These are phyloP conservation scores for Adansonia gregorii DNA, from an alignment of 441 rosid genomes.

Conservation along the genomic window DNA sequence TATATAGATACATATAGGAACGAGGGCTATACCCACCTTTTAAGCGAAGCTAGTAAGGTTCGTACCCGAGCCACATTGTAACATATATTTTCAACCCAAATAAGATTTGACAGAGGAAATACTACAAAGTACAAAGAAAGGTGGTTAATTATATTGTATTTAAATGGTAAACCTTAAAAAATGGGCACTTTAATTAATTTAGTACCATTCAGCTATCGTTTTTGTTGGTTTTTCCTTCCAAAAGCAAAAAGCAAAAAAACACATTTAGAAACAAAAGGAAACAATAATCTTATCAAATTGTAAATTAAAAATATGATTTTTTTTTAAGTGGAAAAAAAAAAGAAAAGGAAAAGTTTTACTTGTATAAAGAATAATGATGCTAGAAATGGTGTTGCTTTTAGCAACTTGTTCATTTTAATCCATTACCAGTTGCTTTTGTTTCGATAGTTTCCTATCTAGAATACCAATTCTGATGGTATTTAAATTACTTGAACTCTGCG, in stretches of 20 bases:
- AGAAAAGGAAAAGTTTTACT: too few species aligned
- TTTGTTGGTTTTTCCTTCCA: neutral
- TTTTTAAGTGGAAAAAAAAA: neutral
- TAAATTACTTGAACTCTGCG: too few species aligned
- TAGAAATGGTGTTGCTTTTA: neutral
- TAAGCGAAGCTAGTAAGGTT: too few species aligned
- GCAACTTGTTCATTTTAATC: neutral
- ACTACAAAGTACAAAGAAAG: slow-evolving; percentile 48
- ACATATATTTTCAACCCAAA: slow-evolving; percentile 59
- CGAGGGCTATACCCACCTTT: too few species aligned
- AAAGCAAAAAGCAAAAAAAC: neutral
- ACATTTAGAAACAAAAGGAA: neutral
- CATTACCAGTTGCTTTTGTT: neutral
- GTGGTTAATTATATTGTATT: slow-evolving; percentile 18
- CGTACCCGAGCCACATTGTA: too few species aligned
- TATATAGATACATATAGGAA: too few species aligned
- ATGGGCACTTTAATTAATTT: neutral
- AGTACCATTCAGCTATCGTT: neutral
- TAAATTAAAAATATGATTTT: neutral
- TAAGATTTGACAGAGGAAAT: slow-evolving; percentile 79
- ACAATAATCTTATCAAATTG: neutral
- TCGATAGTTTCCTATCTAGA: neutral
- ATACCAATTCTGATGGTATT: too few species aligned
- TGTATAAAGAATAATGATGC: neutral
- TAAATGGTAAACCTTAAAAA: neutral